Percentiles rank a stretch among this genome's conserved stretches.
Conservation (phyloP, 2,329 filamentous ascomycete species). For the Exophiala spinifera region DNA sequence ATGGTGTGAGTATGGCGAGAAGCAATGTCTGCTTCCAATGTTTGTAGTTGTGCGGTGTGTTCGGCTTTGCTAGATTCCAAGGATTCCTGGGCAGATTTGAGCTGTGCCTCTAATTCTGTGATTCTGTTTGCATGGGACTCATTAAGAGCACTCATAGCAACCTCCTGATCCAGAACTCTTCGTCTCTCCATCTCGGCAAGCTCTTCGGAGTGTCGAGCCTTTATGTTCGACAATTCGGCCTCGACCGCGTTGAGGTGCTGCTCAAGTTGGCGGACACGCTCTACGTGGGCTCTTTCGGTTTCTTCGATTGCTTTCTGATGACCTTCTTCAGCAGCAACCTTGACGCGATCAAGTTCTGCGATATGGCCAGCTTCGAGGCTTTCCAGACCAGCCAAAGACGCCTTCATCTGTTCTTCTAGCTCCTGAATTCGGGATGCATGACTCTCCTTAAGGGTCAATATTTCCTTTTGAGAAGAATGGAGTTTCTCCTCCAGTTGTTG, state of each 20-base stretch:
- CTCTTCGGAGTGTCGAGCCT: slow-evolving; percentile 33
- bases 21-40: slow-evolving; percentile 15
- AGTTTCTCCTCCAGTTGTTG: slow-evolving; percentile 3
- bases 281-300: slow-evolving; percentile 15
- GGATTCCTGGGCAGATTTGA: slow-evolving; percentile 17
- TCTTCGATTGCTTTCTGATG: slow-evolving; percentile 18
- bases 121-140: slow-evolving; percentile 25
- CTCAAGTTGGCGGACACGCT: slow-evolving; percentile 13
- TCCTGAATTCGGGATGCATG: slow-evolving; percentile 34
- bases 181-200: slow-evolving; percentile 36
- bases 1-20: slow-evolving; percentile 9
- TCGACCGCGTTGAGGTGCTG: slow-evolving; percentile 17
- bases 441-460: slow-evolving; percentile 24
- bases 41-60: slow-evolving; percentile 11
- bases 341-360: slow-evolving; percentile 18
- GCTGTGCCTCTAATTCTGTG: slow-evolving; percentile 30
- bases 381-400: slow-evolving; percentile 18
- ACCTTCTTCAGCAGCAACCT: slow-evolving; percentile 12
- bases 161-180: slow-evolving; percentile 15
- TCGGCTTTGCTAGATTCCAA: slow-evolving; percentile 18
- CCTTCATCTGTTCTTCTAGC: slow-evolving; percentile 23
- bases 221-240: slow-evolving; percentile 16
- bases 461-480: slow-evolving; percentile 9
- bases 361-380: slow-evolving; percentile 19
- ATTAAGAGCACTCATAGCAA: slow-evolving; percentile 15